Conservation (phyloP, 208 protist species). For the Trypanosomatidae sp. region DNA sequence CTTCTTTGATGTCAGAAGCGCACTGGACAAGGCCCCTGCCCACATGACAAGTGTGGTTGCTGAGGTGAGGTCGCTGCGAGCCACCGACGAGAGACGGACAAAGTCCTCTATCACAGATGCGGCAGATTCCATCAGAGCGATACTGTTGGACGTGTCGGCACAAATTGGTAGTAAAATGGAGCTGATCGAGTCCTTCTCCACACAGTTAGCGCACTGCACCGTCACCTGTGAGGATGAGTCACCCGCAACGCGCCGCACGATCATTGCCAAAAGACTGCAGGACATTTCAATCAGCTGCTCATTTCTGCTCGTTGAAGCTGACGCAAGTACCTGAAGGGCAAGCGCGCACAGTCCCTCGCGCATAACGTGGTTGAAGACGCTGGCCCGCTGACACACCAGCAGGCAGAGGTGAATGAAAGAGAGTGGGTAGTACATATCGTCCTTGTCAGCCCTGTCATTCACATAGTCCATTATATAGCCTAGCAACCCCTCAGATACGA, state of each 20-base stretch:
- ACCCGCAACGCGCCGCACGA: slow-evolving; percentile 39
- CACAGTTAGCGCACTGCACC: slow-evolving; percentile 38
- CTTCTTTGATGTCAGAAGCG: slow-evolving; percentile 26
- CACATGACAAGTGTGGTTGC: slow-evolving; percentile 22
- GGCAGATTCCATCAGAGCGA: slow-evolving; percentile 38
- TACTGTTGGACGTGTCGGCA: slow-evolving; percentile 22
- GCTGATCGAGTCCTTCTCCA: slow-evolving; percentile 35
- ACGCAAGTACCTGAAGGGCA: slow-evolving; percentile 42
- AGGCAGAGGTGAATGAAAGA: slow-evolving; percentile 37
- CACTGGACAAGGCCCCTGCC: slow-evolving; percentile 29
- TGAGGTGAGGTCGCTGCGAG: slow-evolving; percentile 47
- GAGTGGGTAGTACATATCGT: slow-evolving; percentile 49
- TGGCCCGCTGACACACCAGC: slow-evolving; percentile 19
- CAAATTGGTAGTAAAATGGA: slow-evolving; percentile 61
- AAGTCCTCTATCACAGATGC: slow-evolving; percentile 53
- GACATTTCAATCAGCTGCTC: slow-evolving; percentile 39
- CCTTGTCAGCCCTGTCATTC: slow-evolving; percentile 30
- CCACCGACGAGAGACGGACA: slow-evolving; percentile 32
- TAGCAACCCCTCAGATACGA: slow-evolving; percentile 40
- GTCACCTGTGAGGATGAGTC: slow-evolving; percentile 35
- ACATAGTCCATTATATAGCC: slow-evolving; percentile 37
- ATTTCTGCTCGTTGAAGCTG: slow-evolving; percentile 30
- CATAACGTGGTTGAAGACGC: slow-evolving; percentile 38
- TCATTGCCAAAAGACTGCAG: slow-evolving; percentile 36
- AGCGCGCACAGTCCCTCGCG: slow-evolving; percentile 46